Evolutionary conservation across 768 basidiomycete genomes (phyloP).

Genomic region (Suillus alpinus): DNA sequence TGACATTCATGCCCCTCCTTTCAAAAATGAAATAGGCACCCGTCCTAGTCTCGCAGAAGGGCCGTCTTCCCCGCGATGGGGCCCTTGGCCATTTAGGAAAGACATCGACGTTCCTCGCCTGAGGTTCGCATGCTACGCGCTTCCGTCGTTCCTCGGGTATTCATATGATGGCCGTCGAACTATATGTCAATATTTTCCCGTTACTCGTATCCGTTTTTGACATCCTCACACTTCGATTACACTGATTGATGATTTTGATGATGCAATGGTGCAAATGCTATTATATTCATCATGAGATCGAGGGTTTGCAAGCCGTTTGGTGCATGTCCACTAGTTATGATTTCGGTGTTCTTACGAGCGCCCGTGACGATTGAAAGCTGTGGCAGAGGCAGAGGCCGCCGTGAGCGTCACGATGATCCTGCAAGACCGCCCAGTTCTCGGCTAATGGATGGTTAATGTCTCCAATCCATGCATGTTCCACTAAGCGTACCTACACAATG

Average conservation of each 20-base stretch:
- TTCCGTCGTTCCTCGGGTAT: constrained; percentile 2
- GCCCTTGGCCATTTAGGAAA: not conserved
- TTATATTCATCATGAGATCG: not conserved
- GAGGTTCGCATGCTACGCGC: not conserved
- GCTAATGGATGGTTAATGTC: not conserved
- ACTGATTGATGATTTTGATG: not conserved
- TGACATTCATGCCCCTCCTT: not conserved
- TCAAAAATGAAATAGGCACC: not conserved
- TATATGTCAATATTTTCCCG: not conserved
- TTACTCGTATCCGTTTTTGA: not conserved
- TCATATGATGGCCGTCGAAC: not conserved
- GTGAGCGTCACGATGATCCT: not conserved
- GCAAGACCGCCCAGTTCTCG: not conserved
- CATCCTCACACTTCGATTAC: not conserved
- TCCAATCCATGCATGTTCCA: not conserved
- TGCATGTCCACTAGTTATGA: not conserved
- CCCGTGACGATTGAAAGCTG: not conserved
- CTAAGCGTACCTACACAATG: not conserved
- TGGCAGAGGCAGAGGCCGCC: not conserved
- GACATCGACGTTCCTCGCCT: not conserved
- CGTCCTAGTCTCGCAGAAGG: not conserved
- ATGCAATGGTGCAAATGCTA: not conserved
- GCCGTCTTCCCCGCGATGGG: not conserved
- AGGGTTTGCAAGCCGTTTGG: not conserved
- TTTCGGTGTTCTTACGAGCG: not conserved